Percentiles rank a stretch among this genome's conserved stretches.
Conservation (phyloP, 768 basidiomycete species). For the Auriscalpium vulgare region DNA sequence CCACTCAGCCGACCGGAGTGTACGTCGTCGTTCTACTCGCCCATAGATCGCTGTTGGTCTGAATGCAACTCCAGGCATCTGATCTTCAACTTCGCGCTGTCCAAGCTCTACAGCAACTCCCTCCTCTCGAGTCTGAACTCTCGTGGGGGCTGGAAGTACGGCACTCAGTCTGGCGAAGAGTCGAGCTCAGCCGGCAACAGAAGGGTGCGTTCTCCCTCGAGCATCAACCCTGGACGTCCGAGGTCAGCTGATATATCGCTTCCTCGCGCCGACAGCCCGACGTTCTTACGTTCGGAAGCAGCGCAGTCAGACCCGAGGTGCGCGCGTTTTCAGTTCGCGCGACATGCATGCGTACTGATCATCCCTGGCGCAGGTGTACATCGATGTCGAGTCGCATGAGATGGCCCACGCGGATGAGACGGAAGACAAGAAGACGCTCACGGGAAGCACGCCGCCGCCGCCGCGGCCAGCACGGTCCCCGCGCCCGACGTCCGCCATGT, state of each 20-base stretch:
- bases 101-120: conserved; percentile 4
- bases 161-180: background rate
- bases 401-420: background rate
- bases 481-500: background rate
- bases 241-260: background rate
- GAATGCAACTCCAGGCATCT: background rate
- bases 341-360: no score
- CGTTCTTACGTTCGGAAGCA: background rate
- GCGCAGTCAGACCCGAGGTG: background rate
- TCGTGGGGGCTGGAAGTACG: background rate
- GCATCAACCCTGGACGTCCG: background rate
- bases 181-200: background rate
- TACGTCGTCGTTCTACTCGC: background rate
- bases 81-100: conserved; percentile 14
- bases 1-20: background rate
- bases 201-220: background rate
- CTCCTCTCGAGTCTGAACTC: background rate
- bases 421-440: background rate
- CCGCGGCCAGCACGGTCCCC: background rate
- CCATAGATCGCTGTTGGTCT: background rate
- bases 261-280: background rate
- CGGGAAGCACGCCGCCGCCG: background rate
- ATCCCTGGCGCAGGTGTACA: background rate
- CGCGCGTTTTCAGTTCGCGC: background rate
- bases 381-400: conserved; percentile 3